phyloP scores from a whole-genome alignment of 176 grass and related monocot genomes.

The Phoenix roebelenii region DNA sequence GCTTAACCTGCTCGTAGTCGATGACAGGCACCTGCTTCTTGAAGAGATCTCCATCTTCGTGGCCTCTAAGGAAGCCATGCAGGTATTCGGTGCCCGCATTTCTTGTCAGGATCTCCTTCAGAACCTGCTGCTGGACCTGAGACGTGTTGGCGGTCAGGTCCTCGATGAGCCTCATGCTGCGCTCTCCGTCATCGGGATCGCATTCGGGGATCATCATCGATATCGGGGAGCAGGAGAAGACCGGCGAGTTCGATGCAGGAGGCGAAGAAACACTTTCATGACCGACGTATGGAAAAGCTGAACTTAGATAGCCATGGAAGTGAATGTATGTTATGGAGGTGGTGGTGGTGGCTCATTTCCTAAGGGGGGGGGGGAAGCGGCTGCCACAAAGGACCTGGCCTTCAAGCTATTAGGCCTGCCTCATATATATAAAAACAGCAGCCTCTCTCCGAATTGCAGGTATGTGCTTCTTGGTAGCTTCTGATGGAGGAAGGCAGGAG shows the following conservation, averaged over 20 bases:
- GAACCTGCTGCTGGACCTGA: conserved; percentile 42
- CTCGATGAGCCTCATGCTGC: conserved; percentile 43
- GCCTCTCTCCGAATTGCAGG: conserved; percentile 1
- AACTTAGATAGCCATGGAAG: too few species aligned
- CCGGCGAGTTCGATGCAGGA: not conserved
- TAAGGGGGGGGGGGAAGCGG: too few species aligned
- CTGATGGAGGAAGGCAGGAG: not conserved
- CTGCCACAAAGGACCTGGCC: too few species aligned
- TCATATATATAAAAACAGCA: not conserved
- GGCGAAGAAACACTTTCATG: not conserved
- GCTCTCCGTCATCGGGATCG: conserved; percentile 44
- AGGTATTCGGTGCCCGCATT: conserved; percentile 60
- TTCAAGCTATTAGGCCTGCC: too few species aligned
- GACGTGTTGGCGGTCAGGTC: conserved; percentile 46
- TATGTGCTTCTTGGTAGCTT: conserved; percentile 22
- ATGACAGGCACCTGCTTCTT: conserved; percentile 48
- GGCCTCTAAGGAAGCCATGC: conserved; percentile 31
- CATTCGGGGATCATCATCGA: conserved; percentile 29
- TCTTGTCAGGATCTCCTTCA: conserved; percentile 37
- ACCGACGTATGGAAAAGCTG: too few species aligned
- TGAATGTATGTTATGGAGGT: too few species aligned
- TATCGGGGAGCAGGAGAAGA: not conserved
- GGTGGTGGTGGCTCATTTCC: too few species aligned
- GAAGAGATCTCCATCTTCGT: conserved; percentile 10
- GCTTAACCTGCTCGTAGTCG: conserved; percentile 64